phyloP scores from a whole-genome alignment of 2,329 filamentous ascomycete species.

The Allantophomopsis cytisporea region DNA sequence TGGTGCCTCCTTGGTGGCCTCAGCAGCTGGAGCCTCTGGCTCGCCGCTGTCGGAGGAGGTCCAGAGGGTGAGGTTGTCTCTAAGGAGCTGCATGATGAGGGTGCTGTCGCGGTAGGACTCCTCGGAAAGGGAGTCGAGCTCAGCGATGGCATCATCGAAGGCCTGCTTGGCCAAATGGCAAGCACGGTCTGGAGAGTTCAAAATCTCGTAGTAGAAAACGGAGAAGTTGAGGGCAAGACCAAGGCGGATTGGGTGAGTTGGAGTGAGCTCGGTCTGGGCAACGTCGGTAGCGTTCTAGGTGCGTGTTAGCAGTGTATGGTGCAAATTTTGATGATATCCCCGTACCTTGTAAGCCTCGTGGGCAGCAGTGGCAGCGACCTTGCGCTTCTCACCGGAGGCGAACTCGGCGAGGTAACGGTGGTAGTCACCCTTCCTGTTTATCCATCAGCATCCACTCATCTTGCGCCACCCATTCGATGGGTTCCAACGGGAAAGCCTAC shows the following conservation, averaged over 20 bases:
- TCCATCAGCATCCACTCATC: neutral
- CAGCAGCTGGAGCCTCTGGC: conserved; percentile 35
- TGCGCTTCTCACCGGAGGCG: conserved; percentile 86
- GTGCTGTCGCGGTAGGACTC: conserved; percentile 99
- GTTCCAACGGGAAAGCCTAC: conserved; percentile 32
- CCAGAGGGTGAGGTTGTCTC: conserved; percentile 98
- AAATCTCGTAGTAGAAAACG: conserved; percentile 99
- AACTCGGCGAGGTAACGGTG: conserved; percentile 98
- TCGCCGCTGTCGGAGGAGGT: conserved; percentile 82
- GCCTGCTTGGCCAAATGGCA: conserved; percentile 96
- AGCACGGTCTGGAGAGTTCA: conserved; percentile 95
- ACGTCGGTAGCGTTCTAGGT: conserved; percentile 65
- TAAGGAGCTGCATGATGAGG: conserved; percentile 96
- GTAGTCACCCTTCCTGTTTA: conserved; percentile 91
- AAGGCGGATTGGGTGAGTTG: conserved; percentile 86
- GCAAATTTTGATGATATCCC: neutral
- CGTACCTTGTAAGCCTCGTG: conserved; percentile 85
- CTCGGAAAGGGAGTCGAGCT: conserved; percentile 93
- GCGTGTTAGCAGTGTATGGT: neutral
- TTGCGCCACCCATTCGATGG: too few species aligned
- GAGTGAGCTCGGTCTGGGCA: conserved; percentile 76
- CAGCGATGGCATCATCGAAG: conserved; percentile 93
- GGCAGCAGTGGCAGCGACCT: conserved; percentile 84
- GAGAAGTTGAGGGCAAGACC: conserved; percentile 93
- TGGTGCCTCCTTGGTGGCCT: conserved; percentile 32